Conservation (phyloP, 202 grass and related monocot genomes). For the Elaeis oleifera region DNA sequence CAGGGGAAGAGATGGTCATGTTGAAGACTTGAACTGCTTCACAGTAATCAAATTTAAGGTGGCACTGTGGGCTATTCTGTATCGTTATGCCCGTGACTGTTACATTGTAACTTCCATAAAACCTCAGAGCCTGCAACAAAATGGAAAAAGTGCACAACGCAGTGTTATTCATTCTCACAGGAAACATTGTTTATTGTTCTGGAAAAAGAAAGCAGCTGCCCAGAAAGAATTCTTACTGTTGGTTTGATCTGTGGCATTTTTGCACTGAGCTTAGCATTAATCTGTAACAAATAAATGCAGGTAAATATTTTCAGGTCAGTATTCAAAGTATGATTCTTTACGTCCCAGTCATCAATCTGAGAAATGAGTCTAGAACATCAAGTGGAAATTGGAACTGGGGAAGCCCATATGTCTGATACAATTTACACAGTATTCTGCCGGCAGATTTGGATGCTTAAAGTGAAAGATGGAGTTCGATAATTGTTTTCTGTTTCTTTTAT, state of each 20-base stretch:
- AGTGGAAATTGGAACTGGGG: neutral
- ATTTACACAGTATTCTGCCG: too few species aligned
- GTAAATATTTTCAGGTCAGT: conserved; percentile 23
- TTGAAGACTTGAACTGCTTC: conserved; percentile 76
- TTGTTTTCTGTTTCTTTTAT: too few species aligned
- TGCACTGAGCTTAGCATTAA: conserved; percentile 32
- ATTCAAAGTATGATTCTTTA: too few species aligned
- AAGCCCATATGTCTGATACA: neutral
- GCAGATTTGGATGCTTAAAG: too few species aligned
- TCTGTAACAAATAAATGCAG: conserved; percentile 39
- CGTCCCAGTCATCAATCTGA: neutral
- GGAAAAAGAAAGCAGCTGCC: neutral
- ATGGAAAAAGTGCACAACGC: conserved; percentile 17
- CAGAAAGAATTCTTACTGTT: conserved; percentile 51
- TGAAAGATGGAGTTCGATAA: too few species aligned
- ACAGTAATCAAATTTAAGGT: conserved; percentile 92
- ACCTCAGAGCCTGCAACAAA: conserved; percentile 81
- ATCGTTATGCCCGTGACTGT: conserved; percentile 87
- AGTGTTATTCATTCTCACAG: conserved; percentile 5
- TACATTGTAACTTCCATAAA: conserved; percentile 90
- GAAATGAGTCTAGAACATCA: neutral
- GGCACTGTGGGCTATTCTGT: conserved; percentile 93
- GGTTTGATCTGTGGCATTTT: conserved; percentile 84
- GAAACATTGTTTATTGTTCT: too few species aligned
- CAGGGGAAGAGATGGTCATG: conserved; percentile 76